Evolutionary conservation across 495 filamentous ascomycete genomes (phyloP).

Genomic region (Endocarpon pusillum): DNA sequence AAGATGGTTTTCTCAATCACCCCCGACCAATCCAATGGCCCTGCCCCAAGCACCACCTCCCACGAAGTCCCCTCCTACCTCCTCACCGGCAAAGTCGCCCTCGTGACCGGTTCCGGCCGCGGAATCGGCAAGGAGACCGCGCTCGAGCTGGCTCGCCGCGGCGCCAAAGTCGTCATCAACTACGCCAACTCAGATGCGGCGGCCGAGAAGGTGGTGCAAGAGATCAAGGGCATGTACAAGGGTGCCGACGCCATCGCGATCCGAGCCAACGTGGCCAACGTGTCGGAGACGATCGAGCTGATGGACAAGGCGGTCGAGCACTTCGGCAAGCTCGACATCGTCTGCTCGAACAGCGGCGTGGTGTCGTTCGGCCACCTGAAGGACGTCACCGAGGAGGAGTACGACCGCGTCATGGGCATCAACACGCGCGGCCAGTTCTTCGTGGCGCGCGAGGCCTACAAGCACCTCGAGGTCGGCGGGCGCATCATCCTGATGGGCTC

Average conservation of each 20-base stretch:
- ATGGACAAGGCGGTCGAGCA: slow-evolving; percentile 26
- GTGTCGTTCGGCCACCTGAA: slow-evolving; percentile 35
- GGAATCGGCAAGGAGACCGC: slow-evolving; percentile 25
- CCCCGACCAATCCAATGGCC: background rate
- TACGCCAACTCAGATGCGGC: slow-evolving; percentile 17
- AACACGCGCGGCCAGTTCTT: slow-evolving; percentile 74
- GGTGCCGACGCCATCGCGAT: slow-evolving; percentile 29
- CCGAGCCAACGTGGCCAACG: slow-evolving; percentile 33
- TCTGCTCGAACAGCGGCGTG: slow-evolving; percentile 37
- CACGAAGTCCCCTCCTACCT: background rate
- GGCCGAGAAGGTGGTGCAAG: slow-evolving; percentile 27
- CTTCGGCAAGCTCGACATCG: slow-evolving; percentile 26
- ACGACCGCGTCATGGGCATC: slow-evolving; percentile 58
- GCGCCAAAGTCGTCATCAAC: slow-evolving; percentile 25
- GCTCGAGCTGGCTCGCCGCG: slow-evolving; percentile 22
- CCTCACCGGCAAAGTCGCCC: slow-evolving; percentile 18
- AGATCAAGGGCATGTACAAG: slow-evolving; percentile 25
- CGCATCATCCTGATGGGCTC: slow-evolving; percentile 42
- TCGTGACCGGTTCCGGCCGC: slow-evolving; percentile 29
- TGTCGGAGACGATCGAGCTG: slow-evolving; percentile 23
- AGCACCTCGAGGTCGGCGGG: slow-evolving; percentile 47
- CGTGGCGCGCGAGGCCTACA: slow-evolving; percentile 60
- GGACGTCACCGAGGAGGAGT: slow-evolving; percentile 58
- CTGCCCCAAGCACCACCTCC: background rate
- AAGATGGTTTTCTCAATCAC: background rate